phyloP scores from a whole-genome alignment of 2,329 filamentous ascomycete genomes.

The Ceratocystis alfenasii region DNA sequence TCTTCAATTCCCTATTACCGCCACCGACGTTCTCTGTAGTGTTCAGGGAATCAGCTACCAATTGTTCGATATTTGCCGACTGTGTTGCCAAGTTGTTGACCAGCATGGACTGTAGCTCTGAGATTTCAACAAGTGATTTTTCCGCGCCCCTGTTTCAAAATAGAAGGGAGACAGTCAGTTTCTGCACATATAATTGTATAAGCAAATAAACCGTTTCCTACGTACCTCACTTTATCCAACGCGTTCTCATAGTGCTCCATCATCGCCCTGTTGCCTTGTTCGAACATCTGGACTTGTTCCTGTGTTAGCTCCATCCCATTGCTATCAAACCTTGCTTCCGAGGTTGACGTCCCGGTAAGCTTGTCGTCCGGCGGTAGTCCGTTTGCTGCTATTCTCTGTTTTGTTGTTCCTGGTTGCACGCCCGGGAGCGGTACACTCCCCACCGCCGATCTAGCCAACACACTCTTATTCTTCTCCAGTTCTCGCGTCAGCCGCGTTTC shows the following conservation, averaged over 20 bases:
- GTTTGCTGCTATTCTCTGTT: not conserved
- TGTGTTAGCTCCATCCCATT: conserved; percentile 50
- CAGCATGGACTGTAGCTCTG: conserved; percentile 79
- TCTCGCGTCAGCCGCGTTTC: conserved; percentile 74
- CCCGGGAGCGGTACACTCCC: conserved; percentile 20
- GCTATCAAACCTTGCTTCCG: conserved; percentile 19
- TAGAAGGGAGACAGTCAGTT: conserved; percentile 13
- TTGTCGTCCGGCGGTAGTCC: conserved; percentile 22
- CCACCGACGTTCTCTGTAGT: conserved; percentile 78
- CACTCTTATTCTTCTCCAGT: conserved; percentile 78
- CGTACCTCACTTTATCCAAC: conserved; percentile 86
- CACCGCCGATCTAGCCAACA: conserved; percentile 54
- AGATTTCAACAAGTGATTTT: conserved; percentile 82
- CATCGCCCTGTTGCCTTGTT: conserved; percentile 85
- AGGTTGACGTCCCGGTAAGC: conserved; percentile 23
- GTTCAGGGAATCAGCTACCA: conserved; percentile 69
- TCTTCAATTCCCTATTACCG: conserved; percentile 84
- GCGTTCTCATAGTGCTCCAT: conserved; percentile 86
- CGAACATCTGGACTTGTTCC: conserved; percentile 87
- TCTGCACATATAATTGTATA: not conserved
- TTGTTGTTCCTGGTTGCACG: conserved; percentile 21
- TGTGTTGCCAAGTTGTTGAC: conserved; percentile 77
- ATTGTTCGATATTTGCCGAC: conserved; percentile 75
- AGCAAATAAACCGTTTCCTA: conserved; percentile 24
- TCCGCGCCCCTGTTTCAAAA: conserved; percentile 57